phyloP scores from a whole-genome alignment of 352 stramenopile genomes.

The Stramenopiles sp. region DNA sequence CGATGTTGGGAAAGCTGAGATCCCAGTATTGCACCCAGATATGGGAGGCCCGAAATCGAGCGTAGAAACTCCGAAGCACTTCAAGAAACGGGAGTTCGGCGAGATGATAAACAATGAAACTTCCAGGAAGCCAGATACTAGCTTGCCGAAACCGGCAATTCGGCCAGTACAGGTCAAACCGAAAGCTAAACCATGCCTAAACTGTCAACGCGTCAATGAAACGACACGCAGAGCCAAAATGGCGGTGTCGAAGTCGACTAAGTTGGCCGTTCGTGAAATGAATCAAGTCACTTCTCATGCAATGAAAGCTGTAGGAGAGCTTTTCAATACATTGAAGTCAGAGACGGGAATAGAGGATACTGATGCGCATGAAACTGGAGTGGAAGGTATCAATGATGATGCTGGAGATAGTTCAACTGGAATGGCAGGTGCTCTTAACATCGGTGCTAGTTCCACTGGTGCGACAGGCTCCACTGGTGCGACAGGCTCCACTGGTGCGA shows the following conservation, averaged over 20 bases:
- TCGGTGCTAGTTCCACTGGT: neutral
- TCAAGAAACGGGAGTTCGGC: conserved; percentile 2
- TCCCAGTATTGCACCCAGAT: conserved; percentile 7
- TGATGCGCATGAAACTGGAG: neutral
- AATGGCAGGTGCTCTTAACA: neutral
- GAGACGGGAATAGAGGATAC: neutral
- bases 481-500: neutral
- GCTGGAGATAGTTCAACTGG: neutral
- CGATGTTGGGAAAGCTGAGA: neutral
- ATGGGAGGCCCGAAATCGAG: neutral
- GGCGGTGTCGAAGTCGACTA: too few species aligned
- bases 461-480: neutral
- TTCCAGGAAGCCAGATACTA: neutral
- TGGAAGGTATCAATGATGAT: neutral
- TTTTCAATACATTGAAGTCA: neutral
- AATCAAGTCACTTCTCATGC: neutral
- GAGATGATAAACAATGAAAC: neutral
- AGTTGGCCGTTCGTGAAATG: too few species aligned
- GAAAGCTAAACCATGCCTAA: too few species aligned
- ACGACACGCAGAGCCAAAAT: too few species aligned
- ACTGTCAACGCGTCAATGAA: too few species aligned
- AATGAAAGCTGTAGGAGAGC: neutral
- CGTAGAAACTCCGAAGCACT: neutral
- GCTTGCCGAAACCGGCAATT: neutral
- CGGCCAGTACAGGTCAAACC: neutral